Evolutionary conservation across 805 yeast species (phyloP).

Genomic region (Scheffersomyces ergatensis): DNA sequence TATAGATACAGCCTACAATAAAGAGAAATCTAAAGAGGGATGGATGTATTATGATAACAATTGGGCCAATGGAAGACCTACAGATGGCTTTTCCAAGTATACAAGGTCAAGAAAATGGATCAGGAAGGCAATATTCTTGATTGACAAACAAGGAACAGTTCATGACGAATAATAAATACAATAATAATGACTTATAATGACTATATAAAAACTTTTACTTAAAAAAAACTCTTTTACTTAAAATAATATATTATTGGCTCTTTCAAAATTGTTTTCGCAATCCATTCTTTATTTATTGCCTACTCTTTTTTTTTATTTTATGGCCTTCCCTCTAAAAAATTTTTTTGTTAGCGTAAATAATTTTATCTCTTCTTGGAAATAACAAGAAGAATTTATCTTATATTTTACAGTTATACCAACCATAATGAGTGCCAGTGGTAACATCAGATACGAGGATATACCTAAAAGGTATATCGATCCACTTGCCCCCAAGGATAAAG

Average conservation of each 20-base stretch:
- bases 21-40: constrained; percentile 38
- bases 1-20: constrained; percentile 40
- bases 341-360: too few species aligned
- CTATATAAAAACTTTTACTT: too few species aligned
- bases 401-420: too few species aligned
- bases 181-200: too few species aligned
- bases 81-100: constrained; percentile 48
- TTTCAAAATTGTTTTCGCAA: too few species aligned
- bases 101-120: constrained; percentile 54
- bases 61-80: constrained; percentile 42
- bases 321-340: too few species aligned
- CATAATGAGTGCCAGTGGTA: constrained; percentile 29
- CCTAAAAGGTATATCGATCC: constrained; percentile 37
- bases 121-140: constrained; percentile 40
- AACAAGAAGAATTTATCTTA: too few species aligned
- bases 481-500: constrained; percentile 28
- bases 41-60: constrained; percentile 55
- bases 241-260: too few species aligned
- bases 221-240: too few species aligned
- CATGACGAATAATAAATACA: constrained; percentile 15
- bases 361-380: too few species aligned
- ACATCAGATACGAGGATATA: constrained; percentile 25
- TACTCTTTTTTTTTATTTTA: too few species aligned
- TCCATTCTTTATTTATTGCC: too few species aligned
- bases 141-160: constrained; percentile 19